Evolutionary conservation across 352 stramenopile genomes (phyloP), one percentile per base, ranked within the genome.

Genomic region (Plasmopara viticola): DNA sequence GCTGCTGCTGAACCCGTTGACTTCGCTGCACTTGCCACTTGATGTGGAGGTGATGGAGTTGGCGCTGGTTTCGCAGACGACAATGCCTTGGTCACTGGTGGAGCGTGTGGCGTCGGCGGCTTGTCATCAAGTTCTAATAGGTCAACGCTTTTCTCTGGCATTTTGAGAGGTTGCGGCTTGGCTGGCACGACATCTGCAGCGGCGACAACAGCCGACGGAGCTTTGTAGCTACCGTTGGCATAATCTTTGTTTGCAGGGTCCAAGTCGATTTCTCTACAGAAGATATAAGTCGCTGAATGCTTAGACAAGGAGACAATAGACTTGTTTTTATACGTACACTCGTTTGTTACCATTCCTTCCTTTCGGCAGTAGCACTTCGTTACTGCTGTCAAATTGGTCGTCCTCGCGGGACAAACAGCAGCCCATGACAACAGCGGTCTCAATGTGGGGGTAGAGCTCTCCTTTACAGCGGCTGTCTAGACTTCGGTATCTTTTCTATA

Each of bases 401-500:
- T 88, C 78, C 43, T 88, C 78, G 54, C 60, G 66, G 40, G 78
- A 88, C 52, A 67, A 68, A 44, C 78, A 88, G 60, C 78, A 88
- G 55, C 78, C 78, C 78, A 88, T 88, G 30, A 30, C 13, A 20
- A 35, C 40, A 18, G 28, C 30, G 17, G 29, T 59, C 54, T 63
- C 48, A 53, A 51, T 31, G 35, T 9, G 17, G 28, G 15, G 9
- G 30, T 9, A 9, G 14, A 31, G 29, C 40, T 45, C 43, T 38
- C 9, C 20, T 6, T n/a, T 15, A 34, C 18, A 41, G 45, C 18
- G 41, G 48, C 41, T 46, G 44, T 42, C 30, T 25, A 51, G 29
- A 34, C 43, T 53, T 48, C 46, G 38, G 50, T 59, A 55, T 55
- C 48, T 60, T 44, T 43, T 17, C 52, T 33, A 49, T 41, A 34